Conservation (phyloP, 2,329 filamentous ascomycete species). For the Neurospora crassa region DNA sequence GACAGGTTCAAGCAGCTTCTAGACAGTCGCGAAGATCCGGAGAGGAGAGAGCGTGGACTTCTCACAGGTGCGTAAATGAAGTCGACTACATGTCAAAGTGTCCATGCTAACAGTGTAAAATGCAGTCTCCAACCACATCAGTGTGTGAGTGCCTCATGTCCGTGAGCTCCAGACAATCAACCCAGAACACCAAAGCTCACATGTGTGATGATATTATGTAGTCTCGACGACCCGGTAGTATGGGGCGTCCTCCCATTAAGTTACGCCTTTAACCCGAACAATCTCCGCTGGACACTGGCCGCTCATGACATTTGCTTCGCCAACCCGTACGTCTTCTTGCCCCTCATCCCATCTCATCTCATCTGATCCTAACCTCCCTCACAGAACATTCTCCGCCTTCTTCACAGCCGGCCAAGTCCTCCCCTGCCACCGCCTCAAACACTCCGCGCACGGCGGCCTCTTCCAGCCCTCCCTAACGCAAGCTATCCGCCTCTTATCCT, state of each 20-base stretch:
- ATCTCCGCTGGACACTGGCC: conserved; percentile 80
- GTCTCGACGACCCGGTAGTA: conserved; percentile 86
- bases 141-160: conserved; percentile 56
- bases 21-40: conserved; percentile 60
- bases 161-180: not conserved
- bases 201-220: conserved; percentile 28
- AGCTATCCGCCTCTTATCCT: conserved; percentile 73
- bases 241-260: conserved; percentile 80
- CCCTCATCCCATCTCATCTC: not conserved
- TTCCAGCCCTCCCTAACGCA: conserved; percentile 86
- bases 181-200: conserved; percentile 4
- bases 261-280: conserved; percentile 61
- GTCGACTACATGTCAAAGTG: no score
- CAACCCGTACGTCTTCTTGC: conserved; percentile 49
- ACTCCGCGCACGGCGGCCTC: conserved; percentile 73
- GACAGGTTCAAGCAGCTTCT: conserved; percentile 66
- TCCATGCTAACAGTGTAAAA: conserved; percentile 7
- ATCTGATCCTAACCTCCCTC: not conserved
- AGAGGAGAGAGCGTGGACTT: conserved; percentile 62
- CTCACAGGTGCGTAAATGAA: conserved; percentile 57
- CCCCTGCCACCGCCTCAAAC: conserved; percentile 71
- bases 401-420: conserved; percentile 86
- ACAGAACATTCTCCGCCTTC: conserved; percentile 62
- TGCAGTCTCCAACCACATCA: conserved; percentile 77
- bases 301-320: conserved; percentile 95